Evolutionary conservation across 78 protist species (phyloP).

Genomic region (Dictyostelium firmibasis): DNA sequence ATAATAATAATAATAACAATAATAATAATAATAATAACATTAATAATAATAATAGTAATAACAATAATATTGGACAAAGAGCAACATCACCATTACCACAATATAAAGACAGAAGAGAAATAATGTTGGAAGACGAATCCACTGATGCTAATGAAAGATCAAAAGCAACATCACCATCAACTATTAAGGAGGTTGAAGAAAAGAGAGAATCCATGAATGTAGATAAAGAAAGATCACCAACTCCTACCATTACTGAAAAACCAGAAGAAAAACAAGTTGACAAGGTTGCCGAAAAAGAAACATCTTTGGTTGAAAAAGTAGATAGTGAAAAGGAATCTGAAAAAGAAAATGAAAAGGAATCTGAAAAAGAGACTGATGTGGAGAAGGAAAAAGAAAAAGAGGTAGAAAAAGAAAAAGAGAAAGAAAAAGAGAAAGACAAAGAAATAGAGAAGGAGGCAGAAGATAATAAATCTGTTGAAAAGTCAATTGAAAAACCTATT

Average conservation of each 20-base stretch:
- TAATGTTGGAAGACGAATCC: neutral
- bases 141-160: neutral
- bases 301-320: neutral
- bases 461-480: neutral
- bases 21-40: neutral
- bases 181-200: neutral
- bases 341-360: conserved; percentile 5
- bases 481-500: neutral
- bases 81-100: neutral
- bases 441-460: neutral
- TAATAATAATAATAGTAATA: no score
- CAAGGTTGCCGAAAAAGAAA: neutral
- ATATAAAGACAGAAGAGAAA: neutral
- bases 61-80: neutral
- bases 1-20: neutral
- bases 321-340: conserved; percentile 8
- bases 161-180: neutral
- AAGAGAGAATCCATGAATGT: neutral
- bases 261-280: neutral
- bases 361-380: neutral
- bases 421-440: neutral
- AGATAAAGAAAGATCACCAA: neutral
- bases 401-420: neutral
- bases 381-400: neutral
- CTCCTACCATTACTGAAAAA: neutral